These are phyloP conservation scores for Entoloma clypeatum DNA, from an alignment of 1,284 basidiomycete species.

Conservation along the genomic window DNA sequence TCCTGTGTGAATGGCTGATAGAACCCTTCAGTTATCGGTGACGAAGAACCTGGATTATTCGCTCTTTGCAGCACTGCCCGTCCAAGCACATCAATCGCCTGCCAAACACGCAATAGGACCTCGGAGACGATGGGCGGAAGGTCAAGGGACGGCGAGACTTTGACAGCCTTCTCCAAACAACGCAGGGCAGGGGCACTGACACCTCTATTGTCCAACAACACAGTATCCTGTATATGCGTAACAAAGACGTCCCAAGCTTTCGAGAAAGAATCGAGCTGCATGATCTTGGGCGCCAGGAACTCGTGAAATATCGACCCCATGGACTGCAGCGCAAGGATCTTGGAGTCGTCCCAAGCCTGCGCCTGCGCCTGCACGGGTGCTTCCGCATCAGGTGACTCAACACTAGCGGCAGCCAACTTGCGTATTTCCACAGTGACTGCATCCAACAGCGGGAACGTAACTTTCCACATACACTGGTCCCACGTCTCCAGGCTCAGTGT, in stretches of 20 bases:
- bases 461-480: slow-evolving; percentile 85
- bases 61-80: slow-evolving; percentile 40
- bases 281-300: slow-evolving; percentile 73
- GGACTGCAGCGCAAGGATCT: slow-evolving; percentile 81
- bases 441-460: slow-evolving; percentile 87
- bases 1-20: slow-evolving; percentile 77
- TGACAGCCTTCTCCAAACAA: slow-evolving; percentile 76
- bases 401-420: slow-evolving; percentile 24
- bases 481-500: slow-evolving; percentile 78
- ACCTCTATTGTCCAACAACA: slow-evolving; percentile 62
- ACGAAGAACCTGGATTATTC: slow-evolving; percentile 24
- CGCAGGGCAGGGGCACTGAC: slow-evolving; percentile 79
- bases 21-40: slow-evolving; percentile 21
- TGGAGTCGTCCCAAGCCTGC: slow-evolving; percentile 81
- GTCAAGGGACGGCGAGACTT: slow-evolving; percentile 41
- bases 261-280: slow-evolving; percentile 65
- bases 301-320: slow-evolving; percentile 82
- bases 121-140: slow-evolving; percentile 42
- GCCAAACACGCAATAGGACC: slow-evolving; percentile 65
- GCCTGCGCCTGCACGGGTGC: slow-evolving; percentile 24
- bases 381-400: slow-evolving; percentile 16
- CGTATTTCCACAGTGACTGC: slow-evolving; percentile 59
- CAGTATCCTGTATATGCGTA: slow-evolving; percentile 61
- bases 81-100: slow-evolving; percentile 68
- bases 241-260: slow-evolving; percentile 75